Evolutionary conservation across 2,329 filamentous ascomycete genomes (phyloP).

Genomic region (Aspergillus arachidicola): DNA sequence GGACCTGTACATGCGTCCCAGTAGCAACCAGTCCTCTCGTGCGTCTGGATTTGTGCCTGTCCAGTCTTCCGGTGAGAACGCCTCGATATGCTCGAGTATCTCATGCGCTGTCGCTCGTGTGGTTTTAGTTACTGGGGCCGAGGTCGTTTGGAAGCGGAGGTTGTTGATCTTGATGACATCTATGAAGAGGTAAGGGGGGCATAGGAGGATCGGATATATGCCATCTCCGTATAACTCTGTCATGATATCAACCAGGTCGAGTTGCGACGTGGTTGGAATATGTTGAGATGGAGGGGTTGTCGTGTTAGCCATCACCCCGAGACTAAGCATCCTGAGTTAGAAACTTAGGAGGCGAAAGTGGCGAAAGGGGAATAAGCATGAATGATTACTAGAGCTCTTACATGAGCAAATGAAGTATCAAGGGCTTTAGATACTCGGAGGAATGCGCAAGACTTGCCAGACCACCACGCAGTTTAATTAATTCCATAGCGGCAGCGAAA

Average conservation of each 20-base stretch:
- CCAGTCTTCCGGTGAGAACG: constrained; percentile 8
- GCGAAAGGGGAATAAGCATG: no score
- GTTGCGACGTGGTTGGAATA: not conserved
- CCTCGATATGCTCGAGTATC: constrained; percentile 8
- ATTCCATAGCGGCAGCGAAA: constrained; percentile 6
- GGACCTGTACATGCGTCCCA: constrained; percentile 13
- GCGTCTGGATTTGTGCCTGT: not conserved
- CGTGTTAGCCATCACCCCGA: constrained; percentile 13
- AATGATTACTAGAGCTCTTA: not conserved
- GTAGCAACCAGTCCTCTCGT: constrained; percentile 2
- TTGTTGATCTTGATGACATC: constrained; percentile 13
- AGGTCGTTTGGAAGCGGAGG: constrained; percentile 1
- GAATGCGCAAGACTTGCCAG: constrained; percentile 3
- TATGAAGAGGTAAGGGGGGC: constrained; percentile 4
- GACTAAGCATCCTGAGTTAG: not conserved
- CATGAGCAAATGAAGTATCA: constrained; percentile 12
- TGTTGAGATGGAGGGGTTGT: constrained; percentile 10
- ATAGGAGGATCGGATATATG: constrained; percentile 5
- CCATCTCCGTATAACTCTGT: constrained; percentile 9
- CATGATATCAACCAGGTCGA: not conserved
- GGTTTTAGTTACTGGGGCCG: not conserved
- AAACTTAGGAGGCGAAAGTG: no score
- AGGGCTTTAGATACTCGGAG: not conserved
- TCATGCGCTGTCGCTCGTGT: not conserved
- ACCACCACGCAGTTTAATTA: constrained; percentile 10